phyloP scores from a whole-genome alignment of 192 early-diverging fungal species.

The Dimargaris xerosporica region DNA sequence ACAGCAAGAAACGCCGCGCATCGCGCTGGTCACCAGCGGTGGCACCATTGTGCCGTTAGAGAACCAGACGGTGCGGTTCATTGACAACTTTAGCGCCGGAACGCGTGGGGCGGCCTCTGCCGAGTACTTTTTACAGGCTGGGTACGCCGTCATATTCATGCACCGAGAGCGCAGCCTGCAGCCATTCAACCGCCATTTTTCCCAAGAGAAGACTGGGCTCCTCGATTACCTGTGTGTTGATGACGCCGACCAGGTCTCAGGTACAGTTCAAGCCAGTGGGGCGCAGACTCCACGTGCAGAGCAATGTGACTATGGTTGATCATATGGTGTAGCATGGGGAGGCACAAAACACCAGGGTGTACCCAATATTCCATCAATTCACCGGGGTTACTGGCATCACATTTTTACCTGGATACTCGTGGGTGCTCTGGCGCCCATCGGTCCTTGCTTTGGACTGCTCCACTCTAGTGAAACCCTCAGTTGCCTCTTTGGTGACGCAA shows the following conservation, averaged over 20 bases:
- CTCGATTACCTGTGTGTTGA: constrained; percentile 65
- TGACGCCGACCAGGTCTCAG: constrained; percentile 38
- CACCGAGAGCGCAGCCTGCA: constrained; percentile 85
- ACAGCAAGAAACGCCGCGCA: constrained; percentile 18
- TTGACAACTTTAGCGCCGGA: constrained; percentile 97
- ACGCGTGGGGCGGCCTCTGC: constrained; percentile 89
- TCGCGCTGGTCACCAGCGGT: constrained; percentile 88
- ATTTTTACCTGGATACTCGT: no score
- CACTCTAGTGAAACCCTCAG: no score
- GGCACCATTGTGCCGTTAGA: constrained; percentile 95
- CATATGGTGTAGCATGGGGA: no score
- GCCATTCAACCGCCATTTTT: constrained; percentile 85
- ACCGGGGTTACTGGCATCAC: no score
- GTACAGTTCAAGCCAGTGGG: no score
- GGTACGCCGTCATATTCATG: constrained; percentile 94
- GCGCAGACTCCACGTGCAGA: no score
- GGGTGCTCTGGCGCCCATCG: no score
- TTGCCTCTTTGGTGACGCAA: no score
- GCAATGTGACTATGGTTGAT: no score
- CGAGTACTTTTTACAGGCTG: constrained; percentile 76
- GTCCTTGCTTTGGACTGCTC: no score
- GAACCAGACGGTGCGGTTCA: constrained; percentile 91
- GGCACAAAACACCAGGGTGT: no score
- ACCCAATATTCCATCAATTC: no score
- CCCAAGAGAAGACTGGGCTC: constrained; percentile 58